phyloP scores from a whole-genome alignment of 805 yeast species.

The Barnettozyma wickerhamii region DNA sequence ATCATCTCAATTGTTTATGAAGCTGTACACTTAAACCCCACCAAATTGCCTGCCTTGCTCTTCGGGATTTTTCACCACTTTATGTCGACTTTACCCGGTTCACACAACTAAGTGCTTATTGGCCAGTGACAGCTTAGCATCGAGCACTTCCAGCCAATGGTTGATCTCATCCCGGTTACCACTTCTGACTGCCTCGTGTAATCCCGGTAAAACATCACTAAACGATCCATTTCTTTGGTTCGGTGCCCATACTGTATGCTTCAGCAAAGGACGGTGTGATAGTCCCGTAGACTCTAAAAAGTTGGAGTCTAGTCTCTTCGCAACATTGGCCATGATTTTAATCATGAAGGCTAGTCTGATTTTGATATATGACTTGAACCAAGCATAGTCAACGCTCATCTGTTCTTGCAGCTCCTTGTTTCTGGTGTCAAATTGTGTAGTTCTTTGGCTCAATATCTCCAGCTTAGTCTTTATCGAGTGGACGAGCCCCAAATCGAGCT shows the following conservation, averaged over 20 bases:
- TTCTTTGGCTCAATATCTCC: not conserved
- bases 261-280: constrained; percentile 52
- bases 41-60: not conserved
- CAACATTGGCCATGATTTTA: constrained; percentile 47
- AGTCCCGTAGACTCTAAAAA: constrained; percentile 41
- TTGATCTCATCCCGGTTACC: constrained; percentile 34
- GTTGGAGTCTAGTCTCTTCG: constrained; percentile 16
- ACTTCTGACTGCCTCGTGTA: constrained; percentile 49
- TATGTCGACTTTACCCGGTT: not conserved
- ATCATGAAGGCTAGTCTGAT: constrained; percentile 53
- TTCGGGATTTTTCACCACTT: too few relatives aligned
- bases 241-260: constrained; percentile 61
- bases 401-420: constrained; percentile 40
- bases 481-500: not conserved
- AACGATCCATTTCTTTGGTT: constrained; percentile 45
- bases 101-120: constrained; percentile 3
- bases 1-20: not conserved
- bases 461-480: not conserved
- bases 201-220: constrained; percentile 55
- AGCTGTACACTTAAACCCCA: too few relatives aligned
- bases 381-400: constrained; percentile 65
- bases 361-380: constrained; percentile 65
- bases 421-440: constrained; percentile 42
- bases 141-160: constrained; percentile 9
- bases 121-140: constrained; percentile 5